phyloP scores from a whole-genome alignment of 2,329 filamentous ascomycete genomes.

The Monilinia fructicola region DNA sequence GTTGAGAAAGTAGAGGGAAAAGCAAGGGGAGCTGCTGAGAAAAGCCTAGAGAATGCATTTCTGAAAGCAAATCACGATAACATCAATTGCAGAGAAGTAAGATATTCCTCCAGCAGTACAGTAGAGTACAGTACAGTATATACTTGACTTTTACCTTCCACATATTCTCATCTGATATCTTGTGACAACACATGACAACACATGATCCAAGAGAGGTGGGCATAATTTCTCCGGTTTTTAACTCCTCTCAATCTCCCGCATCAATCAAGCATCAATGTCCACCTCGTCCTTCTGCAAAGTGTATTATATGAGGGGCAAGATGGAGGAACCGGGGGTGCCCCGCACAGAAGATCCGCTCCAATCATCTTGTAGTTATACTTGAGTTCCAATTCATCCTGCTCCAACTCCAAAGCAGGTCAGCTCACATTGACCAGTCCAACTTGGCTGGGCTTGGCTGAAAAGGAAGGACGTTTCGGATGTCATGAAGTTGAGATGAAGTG shows the following conservation, averaged over 20 bases:
- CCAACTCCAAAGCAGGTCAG: too few species aligned
- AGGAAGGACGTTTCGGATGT: not conserved
- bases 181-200: not conserved
- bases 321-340: slow-evolving; percentile 7
- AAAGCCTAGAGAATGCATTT: not conserved
- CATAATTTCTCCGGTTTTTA: not conserved
- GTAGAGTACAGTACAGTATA: slow-evolving; percentile 3
- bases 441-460: too few species aligned
- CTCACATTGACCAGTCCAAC: too few species aligned
- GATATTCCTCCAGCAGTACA: not conserved
- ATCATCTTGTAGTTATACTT: not conserved
- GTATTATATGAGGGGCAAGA: not conserved
- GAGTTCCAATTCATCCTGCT: too few species aligned
- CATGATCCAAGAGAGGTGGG: not conserved
- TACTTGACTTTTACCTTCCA: not conserved
- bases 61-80: not conserved
- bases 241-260: not conserved
- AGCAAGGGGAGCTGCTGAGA: slow-evolving; percentile 1
- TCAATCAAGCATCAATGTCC: not conserved
- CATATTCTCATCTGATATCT: not conserved
- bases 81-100: not conserved
- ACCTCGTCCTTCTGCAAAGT: too few species aligned
- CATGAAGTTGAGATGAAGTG: not conserved
- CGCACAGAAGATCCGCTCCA: slow-evolving; percentile 19
- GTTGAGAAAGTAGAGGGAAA: slow-evolving; percentile 3